Evolutionary conservation across 306 rosid species (phyloP).

Genomic region (Ormosia emarginata): DNA sequence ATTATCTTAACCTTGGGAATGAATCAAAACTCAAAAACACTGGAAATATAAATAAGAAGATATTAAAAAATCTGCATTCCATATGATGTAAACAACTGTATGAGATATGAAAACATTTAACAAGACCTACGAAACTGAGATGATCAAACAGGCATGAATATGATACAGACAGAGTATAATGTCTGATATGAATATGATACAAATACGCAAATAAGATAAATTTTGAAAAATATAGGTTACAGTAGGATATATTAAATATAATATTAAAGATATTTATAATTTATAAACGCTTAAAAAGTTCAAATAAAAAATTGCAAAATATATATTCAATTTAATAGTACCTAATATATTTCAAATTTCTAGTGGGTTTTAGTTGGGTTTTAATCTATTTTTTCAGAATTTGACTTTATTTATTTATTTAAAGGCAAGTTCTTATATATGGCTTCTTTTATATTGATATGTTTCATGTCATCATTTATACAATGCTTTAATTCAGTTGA

Average conservation of each 20-base stretch:
- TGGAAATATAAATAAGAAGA: neutral
- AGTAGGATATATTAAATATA: neutral
- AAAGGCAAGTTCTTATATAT: neutral
- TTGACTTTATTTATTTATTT: neutral
- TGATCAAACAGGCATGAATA: neutral
- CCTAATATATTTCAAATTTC: neutral
- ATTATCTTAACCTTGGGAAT: neutral
- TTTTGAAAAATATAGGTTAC: neutral
- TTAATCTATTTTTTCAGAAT: neutral
- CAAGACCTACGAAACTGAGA: neutral
- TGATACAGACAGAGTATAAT: neutral
- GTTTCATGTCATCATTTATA: neutral
- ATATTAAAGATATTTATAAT: neutral
- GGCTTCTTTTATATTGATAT: neutral
- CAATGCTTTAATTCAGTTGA: neutral
- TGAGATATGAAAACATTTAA: neutral
- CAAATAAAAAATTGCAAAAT: neutral
- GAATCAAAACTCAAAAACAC: conserved; percentile 4
- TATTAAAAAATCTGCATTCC: neutral
- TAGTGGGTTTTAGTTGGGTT: neutral
- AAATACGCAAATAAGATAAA: neutral
- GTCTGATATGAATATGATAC: neutral
- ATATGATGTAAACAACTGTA: neutral
- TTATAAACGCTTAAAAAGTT: neutral
- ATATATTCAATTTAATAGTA: neutral